Percentiles rank a stretch among this genome's conserved stretches.
phyloP scores from a whole-genome alignment of 768 basidiomycete genomes.

The Lactarius sanguifluus region DNA sequence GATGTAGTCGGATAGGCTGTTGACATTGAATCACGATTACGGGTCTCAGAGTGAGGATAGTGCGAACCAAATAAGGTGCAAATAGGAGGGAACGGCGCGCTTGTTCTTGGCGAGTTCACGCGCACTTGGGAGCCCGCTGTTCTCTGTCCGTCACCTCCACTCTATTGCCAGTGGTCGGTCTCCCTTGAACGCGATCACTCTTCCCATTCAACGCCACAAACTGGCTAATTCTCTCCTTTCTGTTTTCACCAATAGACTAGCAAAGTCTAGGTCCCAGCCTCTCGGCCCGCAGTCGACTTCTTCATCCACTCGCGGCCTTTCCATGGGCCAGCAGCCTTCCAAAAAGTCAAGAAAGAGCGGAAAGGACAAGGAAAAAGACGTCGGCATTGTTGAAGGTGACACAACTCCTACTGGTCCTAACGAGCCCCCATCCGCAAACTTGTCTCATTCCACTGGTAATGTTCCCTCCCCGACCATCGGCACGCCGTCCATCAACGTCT shows the following conservation, averaged over 20 bases:
- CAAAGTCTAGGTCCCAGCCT: constrained; percentile 71
- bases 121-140: constrained; percentile 9
- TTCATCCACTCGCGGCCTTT: constrained; percentile 40
- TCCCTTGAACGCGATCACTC: constrained; percentile 7
- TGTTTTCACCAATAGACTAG: constrained; percentile 68
- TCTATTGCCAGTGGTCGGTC: constrained; percentile 8
- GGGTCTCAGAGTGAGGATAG: background rate
- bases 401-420: constrained; percentile 42
- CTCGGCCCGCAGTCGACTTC: constrained; percentile 51
- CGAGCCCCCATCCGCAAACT: constrained; percentile 42
- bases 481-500: constrained; percentile 41
- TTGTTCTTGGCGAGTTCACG: constrained; percentile 1
- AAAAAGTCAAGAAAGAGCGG: constrained; percentile 73
- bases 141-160: constrained; percentile 14
- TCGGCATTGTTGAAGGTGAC: constrained; percentile 42
- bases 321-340: constrained; percentile 83
- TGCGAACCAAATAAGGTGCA: constrained; percentile 27
- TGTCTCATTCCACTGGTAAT: constrained; percentile 46
- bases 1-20: constrained; percentile 31
- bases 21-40: constrained; percentile 32
- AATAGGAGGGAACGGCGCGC: constrained; percentile 19
- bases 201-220: constrained; percentile 39
- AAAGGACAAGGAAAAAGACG: constrained; percentile 69
- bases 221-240: constrained; percentile 85
- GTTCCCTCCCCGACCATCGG: constrained; percentile 38